These are phyloP conservation scores for Aureococcus anophagefferens DNA, from an alignment of 108 stramenopile genomes.

Conservation along the genomic window DNA sequence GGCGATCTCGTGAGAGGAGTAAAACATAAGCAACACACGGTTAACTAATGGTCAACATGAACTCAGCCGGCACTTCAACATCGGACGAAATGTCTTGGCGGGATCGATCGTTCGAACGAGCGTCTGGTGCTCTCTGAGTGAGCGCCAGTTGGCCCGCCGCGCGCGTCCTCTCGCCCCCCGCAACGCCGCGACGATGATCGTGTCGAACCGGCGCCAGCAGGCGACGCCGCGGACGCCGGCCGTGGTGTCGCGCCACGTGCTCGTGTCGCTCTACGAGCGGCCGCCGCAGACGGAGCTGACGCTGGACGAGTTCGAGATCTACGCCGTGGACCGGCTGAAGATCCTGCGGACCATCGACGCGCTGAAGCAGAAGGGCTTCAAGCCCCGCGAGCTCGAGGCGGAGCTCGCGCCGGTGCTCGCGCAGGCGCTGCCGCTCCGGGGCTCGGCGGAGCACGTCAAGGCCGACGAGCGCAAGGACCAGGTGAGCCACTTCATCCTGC, in stretches of 20 bases:
- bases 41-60: too few species aligned
- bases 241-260: not conserved
- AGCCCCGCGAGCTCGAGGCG: conserved; percentile 33
- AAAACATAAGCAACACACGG: too few species aligned
- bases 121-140: too few species aligned
- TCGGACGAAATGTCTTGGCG: too few species aligned
- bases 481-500: conserved; percentile 89
- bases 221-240: too few species aligned
- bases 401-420: conserved; percentile 19
- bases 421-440: conserved; percentile 18
- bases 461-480: conserved; percentile 50
- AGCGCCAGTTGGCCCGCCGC: too few species aligned
- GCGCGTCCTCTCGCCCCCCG: too few species aligned
- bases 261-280: conserved; percentile 24
- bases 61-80: too few species aligned
- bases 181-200: too few species aligned
- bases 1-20: too few species aligned
- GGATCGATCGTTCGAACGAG: too few species aligned
- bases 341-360: conserved; percentile 86
- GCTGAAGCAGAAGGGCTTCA: conserved; percentile 58
- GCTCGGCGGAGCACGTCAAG: conserved; percentile 7
- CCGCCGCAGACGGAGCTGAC: conserved; percentile 38
- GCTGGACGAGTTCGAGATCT: conserved; percentile 44
- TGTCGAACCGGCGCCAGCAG: too few species aligned
- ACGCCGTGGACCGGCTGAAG: conserved; percentile 41